Conservation (phyloP, 2,329 filamentous ascomycete species). For the Anisogramma anomala region DNA sequence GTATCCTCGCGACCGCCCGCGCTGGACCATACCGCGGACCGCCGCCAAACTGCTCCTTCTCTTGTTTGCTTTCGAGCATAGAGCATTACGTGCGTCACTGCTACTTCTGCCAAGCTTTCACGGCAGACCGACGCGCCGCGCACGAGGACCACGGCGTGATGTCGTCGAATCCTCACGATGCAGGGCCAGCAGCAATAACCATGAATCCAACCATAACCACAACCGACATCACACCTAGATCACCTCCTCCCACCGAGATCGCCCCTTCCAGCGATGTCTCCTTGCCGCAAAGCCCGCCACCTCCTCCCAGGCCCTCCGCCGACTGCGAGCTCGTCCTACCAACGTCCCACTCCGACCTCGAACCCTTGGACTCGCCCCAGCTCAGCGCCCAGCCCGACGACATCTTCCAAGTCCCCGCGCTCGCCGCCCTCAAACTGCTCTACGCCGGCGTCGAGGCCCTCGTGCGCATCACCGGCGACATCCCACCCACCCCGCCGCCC, state of each 20-base stretch:
- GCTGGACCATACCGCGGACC: no score
- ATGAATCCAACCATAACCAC: not conserved
- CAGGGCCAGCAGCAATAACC: constrained; percentile 2
- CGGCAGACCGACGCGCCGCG: not conserved
- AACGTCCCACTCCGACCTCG: constrained; percentile 15
- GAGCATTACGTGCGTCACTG: not conserved
- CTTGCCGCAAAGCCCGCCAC: constrained; percentile 25
- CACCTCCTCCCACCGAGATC: constrained; percentile 1
- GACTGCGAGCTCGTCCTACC: constrained; percentile 24
- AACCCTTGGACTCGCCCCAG: constrained; percentile 19
- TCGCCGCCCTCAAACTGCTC: constrained; percentile 70
- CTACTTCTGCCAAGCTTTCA: not conserved
- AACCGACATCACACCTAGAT: no score
- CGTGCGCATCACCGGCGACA: constrained; percentile 61
- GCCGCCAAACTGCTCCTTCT: not conserved
- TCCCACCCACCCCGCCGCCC: constrained; percentile 68
- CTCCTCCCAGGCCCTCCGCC: constrained; percentile 26
- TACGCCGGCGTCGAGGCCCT: constrained; percentile 59
- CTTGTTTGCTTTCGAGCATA: not conserved
- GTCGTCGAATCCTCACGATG: constrained; percentile 12
- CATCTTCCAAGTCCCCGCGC: constrained; percentile 60
- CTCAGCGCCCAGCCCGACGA: constrained; percentile 39
- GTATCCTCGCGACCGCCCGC: no score
- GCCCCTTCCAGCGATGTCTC: constrained; percentile 16
- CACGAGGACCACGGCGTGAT: constrained; percentile 4